Conservation (phyloP, 805 yeast genomes). For the Yarrowia sp. region DNA sequence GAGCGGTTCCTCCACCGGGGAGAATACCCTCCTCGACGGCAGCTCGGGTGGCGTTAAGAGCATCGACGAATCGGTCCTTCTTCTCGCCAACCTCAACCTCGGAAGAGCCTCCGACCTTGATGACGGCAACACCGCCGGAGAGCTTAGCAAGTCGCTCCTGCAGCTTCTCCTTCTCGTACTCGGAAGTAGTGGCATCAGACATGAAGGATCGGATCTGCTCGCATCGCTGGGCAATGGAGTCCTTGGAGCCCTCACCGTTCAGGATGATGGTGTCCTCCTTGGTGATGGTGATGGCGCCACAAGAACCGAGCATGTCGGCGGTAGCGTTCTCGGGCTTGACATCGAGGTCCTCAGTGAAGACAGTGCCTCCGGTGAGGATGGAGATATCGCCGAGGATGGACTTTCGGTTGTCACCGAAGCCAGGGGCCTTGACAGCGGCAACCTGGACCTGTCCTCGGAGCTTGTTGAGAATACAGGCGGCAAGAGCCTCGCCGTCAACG, state of each 20-base stretch:
- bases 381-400: conserved; percentile 95
- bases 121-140: conserved; percentile 97
- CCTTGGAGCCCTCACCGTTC: conserved; percentile 88
- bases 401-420: conserved; percentile 98
- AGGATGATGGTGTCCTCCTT: conserved; percentile 93
- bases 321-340: conserved; percentile 94
- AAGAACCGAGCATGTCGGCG: conserved; percentile 81
- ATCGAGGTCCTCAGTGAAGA: conserved; percentile 84
- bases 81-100: conserved; percentile 99
- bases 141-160: conserved; percentile 97
- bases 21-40: conserved; percentile 98
- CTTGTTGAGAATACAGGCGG: conserved; percentile 95
- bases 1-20: conserved; percentile 99
- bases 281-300: conserved; percentile 87
- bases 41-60: conserved; percentile 96
- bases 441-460: conserved; percentile 98
- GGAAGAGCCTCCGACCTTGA: conserved; percentile 94
- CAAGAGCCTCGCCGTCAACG: conserved; percentile 96
- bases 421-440: conserved; percentile 97
- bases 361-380: conserved; percentile 88
- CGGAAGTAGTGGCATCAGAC: conserved; percentile 66
- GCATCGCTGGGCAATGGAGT: conserved; percentile 75
- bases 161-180: conserved; percentile 93
- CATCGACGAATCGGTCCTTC: conserved; percentile 99
- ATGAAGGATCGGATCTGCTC: conserved; percentile 87